Evolutionary conservation across 1,284 basidiomycete genomes (phyloP), one percentile per base, ranked within the genome.

Genomic region (Ceratobasidium sp.): DNA sequence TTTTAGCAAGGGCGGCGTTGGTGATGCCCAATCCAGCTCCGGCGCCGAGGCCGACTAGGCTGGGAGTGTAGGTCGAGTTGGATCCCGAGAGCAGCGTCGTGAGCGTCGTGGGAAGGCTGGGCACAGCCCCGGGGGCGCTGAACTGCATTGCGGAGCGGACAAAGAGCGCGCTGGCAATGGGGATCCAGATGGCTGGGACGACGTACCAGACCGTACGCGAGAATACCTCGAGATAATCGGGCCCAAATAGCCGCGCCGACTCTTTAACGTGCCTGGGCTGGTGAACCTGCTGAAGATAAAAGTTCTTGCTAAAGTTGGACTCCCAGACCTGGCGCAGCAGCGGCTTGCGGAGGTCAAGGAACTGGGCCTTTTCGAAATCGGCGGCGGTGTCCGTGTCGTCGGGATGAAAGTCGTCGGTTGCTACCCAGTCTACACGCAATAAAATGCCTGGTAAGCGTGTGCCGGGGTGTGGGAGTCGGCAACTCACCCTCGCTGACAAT

Each of bases 271-370:
- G 97, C 55, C 96, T 88, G 6, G 96, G 93, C 79, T 96, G 94
- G 79, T 99, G 96, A 0, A 99, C 94, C 79, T 99, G 96, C 76
- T 93, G 86, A 62, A 99, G 83, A 79, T 99, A 99, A 78, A 97
- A 99, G 25, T 91, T 87, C 83, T 99, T 99, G 76, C 90, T 90
- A 77, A 92, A 97, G 77, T 92, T 91, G 35, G 86, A 85, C 72
- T 87, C 80, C 88, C 90, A 93, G 75, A 97, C 86, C 79, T 98
- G 94, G 77, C 84, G 82, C 74, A 98, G 80, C 72, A 99, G 79
- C 2, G 97, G 94, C 78, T 90, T 87, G 73, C 87, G 85, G 32
- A 99, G 85, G 78, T 99, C 96, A 72, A 99, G 83, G 80, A 99
- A 99, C 77, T 93, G 85, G 78, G 92, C 93, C 81, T 92, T 90